phyloP scores from a whole-genome alignment of 768 basidiomycete genomes.

The Filobasidium floriforme region DNA sequence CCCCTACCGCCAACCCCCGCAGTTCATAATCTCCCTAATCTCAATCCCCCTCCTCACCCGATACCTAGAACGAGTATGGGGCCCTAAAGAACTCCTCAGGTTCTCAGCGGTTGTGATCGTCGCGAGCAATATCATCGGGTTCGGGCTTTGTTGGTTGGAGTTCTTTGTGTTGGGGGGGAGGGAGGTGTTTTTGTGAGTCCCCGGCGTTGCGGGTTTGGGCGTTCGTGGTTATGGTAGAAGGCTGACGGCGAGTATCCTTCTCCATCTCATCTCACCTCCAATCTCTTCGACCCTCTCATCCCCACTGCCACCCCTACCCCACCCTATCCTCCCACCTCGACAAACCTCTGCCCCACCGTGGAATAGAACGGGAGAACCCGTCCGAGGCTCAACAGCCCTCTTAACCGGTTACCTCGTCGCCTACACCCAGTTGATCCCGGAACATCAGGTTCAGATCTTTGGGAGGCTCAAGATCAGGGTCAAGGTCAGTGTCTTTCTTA shows the following conservation, averaged over 20 bases:
- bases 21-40: conserved; percentile 72
- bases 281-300: background rate
- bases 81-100: conserved; percentile 71
- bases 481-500: conserved; percentile 65
- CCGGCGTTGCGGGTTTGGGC: background rate
- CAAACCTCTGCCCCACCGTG: too few species aligned
- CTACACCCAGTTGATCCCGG: conserved; percentile 94
- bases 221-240: conserved; percentile 2
- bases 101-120: conserved; percentile 74
- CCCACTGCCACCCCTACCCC: conserved; percentile 2
- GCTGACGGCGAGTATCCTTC: too few species aligned
- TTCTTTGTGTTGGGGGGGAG: conserved; percentile 56
- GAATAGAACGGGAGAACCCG: conserved; percentile 61
- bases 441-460: conserved; percentile 91
- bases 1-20: background rate
- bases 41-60: conserved; percentile 73
- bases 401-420: conserved; percentile 85
- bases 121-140: conserved; percentile 77
- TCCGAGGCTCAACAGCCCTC: conserved; percentile 87
- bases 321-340: too few species aligned
- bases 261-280: background rate
- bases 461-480: conserved; percentile 62
- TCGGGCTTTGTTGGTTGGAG: conserved; percentile 83
- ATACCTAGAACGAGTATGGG: conserved; percentile 94
- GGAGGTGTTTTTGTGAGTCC: conserved; percentile 66